Base-by-base conservation (phyloP, 768 basidiomycete species). In the Tulasnella sp. region DNA sequence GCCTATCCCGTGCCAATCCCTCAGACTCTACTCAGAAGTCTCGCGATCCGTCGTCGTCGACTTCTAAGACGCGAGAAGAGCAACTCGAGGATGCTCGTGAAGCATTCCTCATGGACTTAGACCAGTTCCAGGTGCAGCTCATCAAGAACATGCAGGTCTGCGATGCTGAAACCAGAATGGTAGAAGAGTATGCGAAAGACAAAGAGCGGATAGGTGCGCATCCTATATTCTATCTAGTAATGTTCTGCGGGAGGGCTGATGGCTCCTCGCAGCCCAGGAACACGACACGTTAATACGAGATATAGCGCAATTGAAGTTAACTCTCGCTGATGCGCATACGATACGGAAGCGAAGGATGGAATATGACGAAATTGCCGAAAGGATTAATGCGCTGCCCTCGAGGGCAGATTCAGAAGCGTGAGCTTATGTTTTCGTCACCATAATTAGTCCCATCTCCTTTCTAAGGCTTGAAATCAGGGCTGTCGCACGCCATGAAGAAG, bases 61-160 rank as follows among this genome's bases (percentile, higher is more conserved):
- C 41, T n/a, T 17, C 65, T 53, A 68, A 55, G 55, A 63, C 71
- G 3, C 69, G 71, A 2, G 73, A 81, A 26, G 26, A 42, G 19
- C 59, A 44, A 27, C 10, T 62, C 2, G 82, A 86, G 29, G 87
- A 90, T 71, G 85, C 86, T 52, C 73, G 86, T 32, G 88, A 91
- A 61, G 82, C 85, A 0, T 86, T 91, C 67, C 69, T 90, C 54
- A 76, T 88, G 27, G 89, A 92, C 69, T 70, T 92, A 19, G 81
- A 82, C 49, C 80, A 85, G 10, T 90, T 90, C 67, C 81, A 86
- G 68, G 70, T 90, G 61, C 71, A 80, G 56, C 73, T 92, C 64
- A 80, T 84, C 73, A 92, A 91, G 72, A 85, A 80, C 64, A 74
- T 77, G 34, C 86, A 91, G 81, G 83, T 88, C 47, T 90, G 87